Base-by-base conservation (phyloP, 805 yeast species). In the Grigorovia humatica region DNA sequence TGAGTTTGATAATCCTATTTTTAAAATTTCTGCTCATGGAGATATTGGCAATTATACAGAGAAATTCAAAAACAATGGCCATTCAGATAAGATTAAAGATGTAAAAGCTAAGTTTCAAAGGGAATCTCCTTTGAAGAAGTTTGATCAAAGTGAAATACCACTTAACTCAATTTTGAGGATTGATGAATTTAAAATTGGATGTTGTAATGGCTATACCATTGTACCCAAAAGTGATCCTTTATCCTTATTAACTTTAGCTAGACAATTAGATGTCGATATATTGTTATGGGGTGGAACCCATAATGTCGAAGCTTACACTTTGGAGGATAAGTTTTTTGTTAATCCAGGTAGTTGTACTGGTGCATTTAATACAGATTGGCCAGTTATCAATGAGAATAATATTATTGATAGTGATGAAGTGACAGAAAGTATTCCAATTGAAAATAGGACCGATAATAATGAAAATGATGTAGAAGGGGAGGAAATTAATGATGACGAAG, bases 341-440 rank as follows among this genome's bases (percentile, higher is more conserved):
- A 91, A 88, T 65, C 98, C 99, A 0, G 99, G 99, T 0, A 85
- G 95, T 63, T 95, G 95, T 44, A 90, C 97, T 0, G 99, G 99
- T 27, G 96, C 97, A 0, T 80, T 77, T 57, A 76, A 77, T 44
- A 77, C 85, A 35, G 83, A 82, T 60, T 80, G 82, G 70, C 82
- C 82, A 5, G 57, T 67, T 29, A 61, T 59, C 1, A 65, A 65
- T 35, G 68, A 67, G 13, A 27, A 60, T 57, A 18, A 60, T 54
- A 23, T 46, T 32, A 2, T 58, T 17, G 69, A 58, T 19, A 38
- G 23, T 15, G 27, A 6, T 35, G 42, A 17, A 48, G 5, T 23
- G 38, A n/a, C 47, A 45, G 35, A 54, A 35, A n/a, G 48, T 8
- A 2, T 44, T 46, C 20, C 23, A 48, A 12, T 44, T 35, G 17